Conservation (phyloP, 1,284 basidiomycete species). For the Tilletiaria anomala region DNA sequence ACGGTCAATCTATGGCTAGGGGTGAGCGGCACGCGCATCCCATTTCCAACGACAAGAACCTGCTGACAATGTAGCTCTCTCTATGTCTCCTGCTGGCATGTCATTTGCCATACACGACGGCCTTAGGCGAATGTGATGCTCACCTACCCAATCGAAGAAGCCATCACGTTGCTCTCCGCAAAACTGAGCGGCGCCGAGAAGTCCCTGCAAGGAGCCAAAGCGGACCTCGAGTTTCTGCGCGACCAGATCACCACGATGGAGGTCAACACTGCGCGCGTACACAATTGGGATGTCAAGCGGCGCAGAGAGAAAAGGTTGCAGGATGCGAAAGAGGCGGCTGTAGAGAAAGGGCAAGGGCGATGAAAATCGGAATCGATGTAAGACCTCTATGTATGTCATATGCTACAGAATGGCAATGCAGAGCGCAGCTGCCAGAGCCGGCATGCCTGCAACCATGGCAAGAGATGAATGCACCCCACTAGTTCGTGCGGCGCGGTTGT, state of each 20-base stretch:
- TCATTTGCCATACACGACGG: neutral
- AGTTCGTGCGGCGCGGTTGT: too few species aligned
- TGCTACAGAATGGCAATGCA: too few species aligned
- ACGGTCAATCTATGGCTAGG: conserved; percentile 91
- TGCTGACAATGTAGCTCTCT: neutral
- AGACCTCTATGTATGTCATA: too few species aligned
- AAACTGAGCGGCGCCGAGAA: conserved; percentile 66
- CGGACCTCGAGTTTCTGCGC: conserved; percentile 81
- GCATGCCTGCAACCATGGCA: too few species aligned
- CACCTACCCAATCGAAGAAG: conserved; percentile 73
- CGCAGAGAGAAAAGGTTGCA: conserved; percentile 38
- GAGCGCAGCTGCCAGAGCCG: too few species aligned
- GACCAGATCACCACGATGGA: conserved; percentile 97
- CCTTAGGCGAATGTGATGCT: conserved; percentile 66
- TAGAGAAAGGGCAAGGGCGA: too few species aligned
- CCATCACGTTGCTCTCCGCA: conserved; percentile 57
- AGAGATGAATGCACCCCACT: too few species aligned
- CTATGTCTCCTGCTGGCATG: neutral
- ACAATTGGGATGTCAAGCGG: conserved; percentile 87
- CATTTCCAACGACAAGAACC: neutral
- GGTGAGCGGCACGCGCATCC: conserved; percentile 44
- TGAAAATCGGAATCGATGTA: too few species aligned
- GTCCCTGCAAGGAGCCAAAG: conserved; percentile 56
- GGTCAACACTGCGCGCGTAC: conserved; percentile 88
- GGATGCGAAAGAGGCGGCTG: too few species aligned